These are phyloP conservation scores for Trametes gibbosa DNA, from an alignment of 768 basidiomycete genomes.

Conservation along the genomic window DNA sequence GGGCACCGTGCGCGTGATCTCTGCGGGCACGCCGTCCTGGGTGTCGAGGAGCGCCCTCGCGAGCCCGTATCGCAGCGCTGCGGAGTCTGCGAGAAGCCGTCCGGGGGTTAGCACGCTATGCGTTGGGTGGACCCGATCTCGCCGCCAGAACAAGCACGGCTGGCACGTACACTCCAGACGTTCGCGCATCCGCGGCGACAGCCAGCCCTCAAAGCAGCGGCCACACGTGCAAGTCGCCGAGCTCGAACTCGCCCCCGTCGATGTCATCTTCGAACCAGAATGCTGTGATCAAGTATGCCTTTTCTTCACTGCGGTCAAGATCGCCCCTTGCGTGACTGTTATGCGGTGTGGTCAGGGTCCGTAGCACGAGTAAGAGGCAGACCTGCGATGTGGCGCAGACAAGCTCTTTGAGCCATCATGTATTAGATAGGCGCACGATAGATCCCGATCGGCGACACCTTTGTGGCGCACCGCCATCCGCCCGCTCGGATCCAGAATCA, in stretches of 20 bases:
- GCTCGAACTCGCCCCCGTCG: neutral
- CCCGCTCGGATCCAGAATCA: too few species aligned
- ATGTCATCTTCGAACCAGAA: neutral
- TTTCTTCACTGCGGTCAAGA: neutral
- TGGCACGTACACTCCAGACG: slow-evolving; percentile 23
- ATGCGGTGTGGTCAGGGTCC: too few species aligned
- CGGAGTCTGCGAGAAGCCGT: neutral
- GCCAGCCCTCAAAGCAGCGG: slow-evolving; percentile 25
- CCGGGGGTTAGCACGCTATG: too few species aligned
- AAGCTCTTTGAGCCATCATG: neutral
- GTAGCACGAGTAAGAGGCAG: neutral
- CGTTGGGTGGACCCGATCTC: too few species aligned
- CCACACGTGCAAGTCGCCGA: slow-evolving; percentile 21
- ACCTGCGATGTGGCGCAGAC: too few species aligned
- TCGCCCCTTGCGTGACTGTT: too few species aligned
- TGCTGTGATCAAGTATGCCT: neutral
- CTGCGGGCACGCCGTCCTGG: slow-evolving; percentile 9
- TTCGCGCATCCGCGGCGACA: slow-evolving; percentile 27
- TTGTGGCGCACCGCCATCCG: too few species aligned
- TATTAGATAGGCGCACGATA: neutral
- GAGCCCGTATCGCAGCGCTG: slow-evolving; percentile 10
- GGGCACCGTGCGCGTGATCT: slow-evolving; percentile 5
- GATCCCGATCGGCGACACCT: neutral
- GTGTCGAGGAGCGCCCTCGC: slow-evolving; percentile 9
- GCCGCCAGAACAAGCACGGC: too few species aligned